These are phyloP conservation scores for Colletotrichum incanum DNA, from an alignment of 2,329 filamentous ascomycete species.

Conservation along the genomic window DNA sequence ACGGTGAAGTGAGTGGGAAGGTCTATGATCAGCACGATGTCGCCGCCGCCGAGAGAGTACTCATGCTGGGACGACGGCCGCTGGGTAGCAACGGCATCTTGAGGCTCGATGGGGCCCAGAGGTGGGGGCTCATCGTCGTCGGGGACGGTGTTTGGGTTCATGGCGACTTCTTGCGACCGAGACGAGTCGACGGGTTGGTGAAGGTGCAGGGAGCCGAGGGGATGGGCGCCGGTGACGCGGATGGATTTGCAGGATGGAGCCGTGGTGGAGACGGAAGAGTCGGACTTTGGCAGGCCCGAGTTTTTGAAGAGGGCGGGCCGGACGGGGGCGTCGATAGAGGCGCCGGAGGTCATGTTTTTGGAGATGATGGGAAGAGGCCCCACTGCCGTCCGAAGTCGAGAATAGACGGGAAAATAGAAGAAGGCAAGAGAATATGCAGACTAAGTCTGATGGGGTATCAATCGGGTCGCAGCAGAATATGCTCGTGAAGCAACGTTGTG, in stretches of 20 bases:
- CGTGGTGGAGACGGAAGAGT: constrained; percentile 54
- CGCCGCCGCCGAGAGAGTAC: constrained; percentile 57
- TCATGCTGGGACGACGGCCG: constrained; percentile 35
- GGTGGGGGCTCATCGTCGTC: constrained; percentile 51
- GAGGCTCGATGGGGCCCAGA: constrained; percentile 46
- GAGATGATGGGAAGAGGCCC: constrained; percentile 19
- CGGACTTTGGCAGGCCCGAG: constrained; percentile 53
- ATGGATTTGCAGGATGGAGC: constrained; percentile 52
- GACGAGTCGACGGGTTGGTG: constrained; percentile 49
- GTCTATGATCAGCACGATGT: constrained; percentile 68
- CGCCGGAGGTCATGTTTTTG: constrained; percentile 34
- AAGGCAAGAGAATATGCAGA: neutral
- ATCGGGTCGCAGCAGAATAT: neutral
- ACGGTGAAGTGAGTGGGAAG: constrained; percentile 67
- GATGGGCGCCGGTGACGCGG: constrained; percentile 56
- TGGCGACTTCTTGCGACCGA: constrained; percentile 37
- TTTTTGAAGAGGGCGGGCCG: constrained; percentile 40
- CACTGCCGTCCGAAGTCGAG: constrained; percentile 21
- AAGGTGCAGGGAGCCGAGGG: constrained; percentile 61
- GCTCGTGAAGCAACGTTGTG: constrained; percentile 3
- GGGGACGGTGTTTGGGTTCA: constrained; percentile 41
- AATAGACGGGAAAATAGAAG: neutral
- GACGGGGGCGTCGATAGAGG: constrained; percentile 41
- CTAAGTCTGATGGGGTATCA: constrained; percentile 15
- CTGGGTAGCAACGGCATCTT: constrained; percentile 30